phyloP scores from a whole-genome alignment of 2,329 filamentous ascomycete genomes.

The Fusarium nanum region DNA sequence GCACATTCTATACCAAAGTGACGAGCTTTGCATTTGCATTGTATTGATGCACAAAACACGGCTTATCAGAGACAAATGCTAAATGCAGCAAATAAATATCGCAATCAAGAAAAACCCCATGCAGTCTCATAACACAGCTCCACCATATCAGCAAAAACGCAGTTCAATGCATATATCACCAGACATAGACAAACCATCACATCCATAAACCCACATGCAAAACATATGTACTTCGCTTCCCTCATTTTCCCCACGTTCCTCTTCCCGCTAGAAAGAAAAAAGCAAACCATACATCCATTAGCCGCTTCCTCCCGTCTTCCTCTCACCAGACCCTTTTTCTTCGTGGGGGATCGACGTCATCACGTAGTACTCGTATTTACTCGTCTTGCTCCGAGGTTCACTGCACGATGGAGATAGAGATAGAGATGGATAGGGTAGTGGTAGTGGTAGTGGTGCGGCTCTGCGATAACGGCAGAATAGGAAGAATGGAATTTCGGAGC shows the following conservation, averaged over 20 bases:
- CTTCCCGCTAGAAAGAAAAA: not conserved
- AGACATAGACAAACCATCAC: not conserved
- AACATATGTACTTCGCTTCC: slow-evolving; percentile 16
- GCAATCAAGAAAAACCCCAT: not conserved
- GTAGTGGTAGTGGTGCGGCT: slow-evolving; percentile 7
- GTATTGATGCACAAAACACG: not conserved
- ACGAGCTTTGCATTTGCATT: not conserved
- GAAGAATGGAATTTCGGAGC: not conserved
- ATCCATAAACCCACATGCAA: slow-evolving; percentile 21
- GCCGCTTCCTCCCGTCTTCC: slow-evolving; percentile 21
- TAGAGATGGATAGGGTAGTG: not conserved
- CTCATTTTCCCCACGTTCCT: slow-evolving; percentile 13
- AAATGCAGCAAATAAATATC: not conserved
- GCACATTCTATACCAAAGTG: not conserved
- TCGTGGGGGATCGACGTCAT: slow-evolving; percentile 34
- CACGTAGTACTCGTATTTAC: not conserved
- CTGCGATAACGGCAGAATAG: not conserved
- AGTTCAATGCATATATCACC: slow-evolving; percentile 1
- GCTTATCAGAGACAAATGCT: not conserved
- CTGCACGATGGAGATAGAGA: not conserved
- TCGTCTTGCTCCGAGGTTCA: not conserved
- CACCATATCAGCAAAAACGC: slow-evolving; percentile 10
- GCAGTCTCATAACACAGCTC: not conserved
- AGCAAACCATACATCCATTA: slow-evolving; percentile 1
- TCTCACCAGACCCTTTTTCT: slow-evolving; percentile 8